These are phyloP conservation scores for Claviceps cyperi DNA, from an alignment of 2,329 filamentous ascomycete genomes.

Conservation along the genomic window DNA sequence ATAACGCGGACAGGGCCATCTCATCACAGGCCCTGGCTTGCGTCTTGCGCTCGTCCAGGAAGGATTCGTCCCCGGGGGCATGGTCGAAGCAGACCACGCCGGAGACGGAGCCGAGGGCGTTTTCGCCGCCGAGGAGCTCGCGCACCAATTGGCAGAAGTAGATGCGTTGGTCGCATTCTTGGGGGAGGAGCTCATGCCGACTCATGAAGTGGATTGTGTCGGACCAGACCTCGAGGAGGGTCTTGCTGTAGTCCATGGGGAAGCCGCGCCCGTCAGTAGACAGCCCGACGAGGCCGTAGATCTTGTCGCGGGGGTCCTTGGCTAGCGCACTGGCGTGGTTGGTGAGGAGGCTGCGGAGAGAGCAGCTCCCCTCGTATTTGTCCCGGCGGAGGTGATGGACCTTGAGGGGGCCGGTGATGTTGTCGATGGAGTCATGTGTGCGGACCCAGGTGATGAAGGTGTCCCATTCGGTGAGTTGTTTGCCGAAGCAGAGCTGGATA, in stretches of 20 bases:
- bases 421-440: neutral
- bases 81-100: constrained; percentile 6
- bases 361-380: constrained; percentile 7
- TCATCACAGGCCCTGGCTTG: neutral
- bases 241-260: constrained; percentile 13
- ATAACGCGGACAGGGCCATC: constrained; percentile 4
- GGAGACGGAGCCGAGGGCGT: constrained; percentile 3
- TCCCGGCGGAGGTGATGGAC: constrained; percentile 5
- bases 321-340: constrained; percentile 5
- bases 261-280: constrained; percentile 8
- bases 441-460: constrained; percentile 6
- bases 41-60: neutral
- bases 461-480: constrained; percentile 3
- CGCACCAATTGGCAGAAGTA: constrained; percentile 4
- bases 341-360: constrained; percentile 5
- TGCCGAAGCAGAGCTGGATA: constrained; percentile 6
- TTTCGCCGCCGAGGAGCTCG: constrained; percentile 5
- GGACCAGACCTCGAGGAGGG: constrained; percentile 12
- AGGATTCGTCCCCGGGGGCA: neutral
- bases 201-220: constrained; percentile 11
- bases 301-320: constrained; percentile 13
- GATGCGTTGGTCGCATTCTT: constrained; percentile 1
- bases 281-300: constrained; percentile 13
- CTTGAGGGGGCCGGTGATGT: constrained; percentile 4
- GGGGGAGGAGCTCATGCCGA: constrained; percentile 3